Base-by-base conservation (phyloP, 179 eudicot species). In the Sideroxylon spinosum region DNA sequence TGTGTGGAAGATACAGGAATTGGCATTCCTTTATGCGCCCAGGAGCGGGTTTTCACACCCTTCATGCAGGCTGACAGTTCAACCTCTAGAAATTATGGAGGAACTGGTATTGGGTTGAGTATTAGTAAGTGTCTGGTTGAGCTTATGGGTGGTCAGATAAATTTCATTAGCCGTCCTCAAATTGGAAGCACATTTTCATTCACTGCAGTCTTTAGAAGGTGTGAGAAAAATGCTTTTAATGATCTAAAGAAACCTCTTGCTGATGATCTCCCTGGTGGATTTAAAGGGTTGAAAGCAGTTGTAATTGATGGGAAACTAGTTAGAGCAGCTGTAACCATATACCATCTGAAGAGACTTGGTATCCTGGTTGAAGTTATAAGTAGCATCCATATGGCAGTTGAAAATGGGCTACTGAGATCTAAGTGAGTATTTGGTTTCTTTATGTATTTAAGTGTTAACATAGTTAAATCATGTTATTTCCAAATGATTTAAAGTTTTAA, bases 61-160 rank as follows among this genome's bases (percentile, higher is more conserved):
- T 90, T 90, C 63, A 89, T 90, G 92, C 92, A 89, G 77, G 94
- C 89, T 6, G 94, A 89, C 64, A 89, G 92, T 82, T 90, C 92
- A 20, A 90, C 92, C 28, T 90, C 94, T 22, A 84, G 92, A 76
- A 83, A 84, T 72, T 89, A 89, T 77, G 94, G 94, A 52, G 94
- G 91, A 66, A 90, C 94, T 0, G 92, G 94, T 32, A 90, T 90
- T 19, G 94, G 94, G 25, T 81, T 90, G 65, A 90, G 91, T 76
- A 90, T 90, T 25, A 86, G 94, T 60, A 90, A 90, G 82, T 90
- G 92, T 73, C 79, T 90, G 61, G 94, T 90, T 68, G 90, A 87
- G 86, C 77, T 90, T 16, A 87, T 90, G 94, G 92, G 91, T 23
- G 94, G 94, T 64, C 85, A 85, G 44, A 90, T 90, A 75, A 85